Evolutionary conservation across 2,329 filamentous ascomycete genomes (phyloP), one percentile per base, ranked within the genome.

Genomic region (Fusarium heterosporum): DNA sequence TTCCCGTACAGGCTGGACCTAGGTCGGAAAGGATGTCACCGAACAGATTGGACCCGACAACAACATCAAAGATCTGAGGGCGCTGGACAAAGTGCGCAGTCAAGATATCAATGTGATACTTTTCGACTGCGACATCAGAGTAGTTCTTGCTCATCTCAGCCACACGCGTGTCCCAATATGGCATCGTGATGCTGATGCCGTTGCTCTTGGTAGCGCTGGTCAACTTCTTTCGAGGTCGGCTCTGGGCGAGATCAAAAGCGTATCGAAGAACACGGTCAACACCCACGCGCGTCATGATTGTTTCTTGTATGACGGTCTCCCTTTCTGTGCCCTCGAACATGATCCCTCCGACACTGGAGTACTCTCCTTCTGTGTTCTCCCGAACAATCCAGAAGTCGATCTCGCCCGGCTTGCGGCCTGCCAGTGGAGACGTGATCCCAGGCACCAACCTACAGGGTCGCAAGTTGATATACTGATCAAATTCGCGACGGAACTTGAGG

Each of bases 11-110:
- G 0, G 89, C 89, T 3, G 90, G 89, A 1, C 89, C 90, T 4
- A 93, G 80, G 72, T 93, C 90, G 1, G 89, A 91, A 0, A 93
- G 82, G 50, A 92, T 91, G 66, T 92, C 89, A 4, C 87, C 88
- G 55, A 83, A 82, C 6, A 90, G 76, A 63, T 90, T 90, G 13
- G 85, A 89, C 8, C 86, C 87, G 17, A 90, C 88, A 41, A 90
- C 85, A 0, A 87, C 89, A 66, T 90, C 88, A 8, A 90, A 76
- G 1, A 80, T 83, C 56, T 87, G 79, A 0, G 88, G 87, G 47
- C 86, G 82, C 46, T 87, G 76, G 0, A 89, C 85, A 81, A 90
- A 89, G 28, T 87, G 81, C 12, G 85, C 86, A 1, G 88, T 90
- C 81, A 90, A 85, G 8, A 88, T 87, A 72, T 90, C 89, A 13